Base-by-base conservation (phyloP, 73 alveolate genomes). In the Tetrahymena elliotti region DNA sequence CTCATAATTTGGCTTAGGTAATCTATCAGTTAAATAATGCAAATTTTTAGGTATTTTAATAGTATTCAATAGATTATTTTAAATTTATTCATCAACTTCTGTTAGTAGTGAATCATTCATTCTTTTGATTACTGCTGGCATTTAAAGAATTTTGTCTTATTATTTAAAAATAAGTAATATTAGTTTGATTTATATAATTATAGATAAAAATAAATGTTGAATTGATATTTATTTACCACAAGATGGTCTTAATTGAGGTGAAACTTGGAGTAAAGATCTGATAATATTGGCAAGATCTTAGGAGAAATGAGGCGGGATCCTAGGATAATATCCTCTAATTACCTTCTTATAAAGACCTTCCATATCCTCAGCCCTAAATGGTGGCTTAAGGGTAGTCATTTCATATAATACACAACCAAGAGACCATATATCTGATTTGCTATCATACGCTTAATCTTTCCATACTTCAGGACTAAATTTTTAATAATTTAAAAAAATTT, bases 331-430 rank as follows among this genome's bases (percentile, higher is more conserved):
- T 4, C 99, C 98, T 95, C 95, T 95, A 94, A 97, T 95, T 5
- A 97, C 97, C 95, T 95, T 97, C 39, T 97, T 94, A 95, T 95
- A 97, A 52, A 97, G 93, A 35, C 97, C 98, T 97, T 97, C 99
- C 99, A 97, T 97, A 93, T 96, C 97, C 39, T 97, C 98, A 2
- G 99, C 98, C 53, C 98, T 52, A 96, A 97, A 97, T 20, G 99
- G 98, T 6, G 99, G 97, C 92, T 96, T 97, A 52, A 97, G 93
- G 93, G 97, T 93, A 68, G 97, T 95, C 96, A 97, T 95, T 96
- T 97, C 99, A 96, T 97, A 97, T 39, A 97, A 93, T 34, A 97
- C 97, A 41, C 99, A 97, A 33, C 99, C 99, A 18, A 97, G 93
- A 24, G 97, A 95, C 99, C 99, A 97, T 22, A 97, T 95, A 93